These are phyloP conservation scores for Euclidium syriacum DNA, from an alignment of 345 rosid genomes.

Conservation along the genomic window DNA sequence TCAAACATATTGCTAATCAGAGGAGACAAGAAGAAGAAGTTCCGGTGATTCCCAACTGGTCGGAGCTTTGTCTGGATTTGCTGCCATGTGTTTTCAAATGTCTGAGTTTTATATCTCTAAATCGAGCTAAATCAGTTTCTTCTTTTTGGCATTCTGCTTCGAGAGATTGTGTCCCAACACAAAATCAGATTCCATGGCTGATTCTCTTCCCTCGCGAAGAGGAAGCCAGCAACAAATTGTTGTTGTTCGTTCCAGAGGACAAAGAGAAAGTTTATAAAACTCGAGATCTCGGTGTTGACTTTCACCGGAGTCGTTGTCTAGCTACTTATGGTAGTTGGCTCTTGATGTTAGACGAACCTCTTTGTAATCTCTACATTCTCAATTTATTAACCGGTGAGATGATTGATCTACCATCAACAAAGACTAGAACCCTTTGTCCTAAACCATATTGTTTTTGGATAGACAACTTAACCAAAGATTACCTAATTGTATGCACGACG, in stretches of 20 bases:
- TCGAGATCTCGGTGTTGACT: slow-evolving; percentile 2
- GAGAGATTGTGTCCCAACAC: neutral
- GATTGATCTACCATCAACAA: neutral
- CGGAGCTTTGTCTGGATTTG: neutral
- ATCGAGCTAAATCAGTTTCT: neutral
- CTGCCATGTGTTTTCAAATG: neutral
- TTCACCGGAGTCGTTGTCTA: neutral
- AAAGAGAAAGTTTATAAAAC: slow-evolving; percentile 2
- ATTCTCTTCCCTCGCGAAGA: neutral
- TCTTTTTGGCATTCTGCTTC: slow-evolving; percentile 2
- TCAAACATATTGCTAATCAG: neutral
- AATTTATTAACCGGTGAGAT: neutral
- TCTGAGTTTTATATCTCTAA: neutral
- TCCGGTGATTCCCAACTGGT: neutral
- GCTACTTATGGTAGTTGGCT: slow-evolving; percentile 11
- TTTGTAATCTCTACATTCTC: neutral
- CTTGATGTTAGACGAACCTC: neutral
- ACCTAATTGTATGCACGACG: neutral
- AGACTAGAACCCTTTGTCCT: neutral
- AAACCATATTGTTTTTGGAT: neutral
- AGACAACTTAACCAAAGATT: neutral
- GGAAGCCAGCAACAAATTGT: neutral
- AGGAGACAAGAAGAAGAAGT: no score
- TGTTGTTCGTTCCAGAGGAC: slow-evolving; percentile 2
- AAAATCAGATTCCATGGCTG: slow-evolving; percentile 3